Conservation (phyloP, 345 rosid species). For the Cardamine occulta region DNA sequence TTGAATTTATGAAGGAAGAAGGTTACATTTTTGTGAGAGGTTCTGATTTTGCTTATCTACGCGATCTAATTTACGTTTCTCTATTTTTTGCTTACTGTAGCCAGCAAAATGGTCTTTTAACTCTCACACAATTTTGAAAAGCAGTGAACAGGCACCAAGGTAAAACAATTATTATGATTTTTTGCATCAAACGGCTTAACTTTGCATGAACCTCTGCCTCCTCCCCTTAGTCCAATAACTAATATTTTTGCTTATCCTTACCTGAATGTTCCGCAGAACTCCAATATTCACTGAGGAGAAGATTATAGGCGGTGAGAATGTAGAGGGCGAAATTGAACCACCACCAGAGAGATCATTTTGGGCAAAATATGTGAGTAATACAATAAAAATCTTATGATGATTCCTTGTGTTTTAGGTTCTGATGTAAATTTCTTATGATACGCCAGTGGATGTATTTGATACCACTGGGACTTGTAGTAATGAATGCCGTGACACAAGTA, state of each 20-base stretch:
- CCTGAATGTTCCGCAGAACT: slow-evolving; percentile 51
- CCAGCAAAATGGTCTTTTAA: slow-evolving; percentile 90
- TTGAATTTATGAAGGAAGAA: slow-evolving; percentile 1
- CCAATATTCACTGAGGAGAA: slow-evolving; percentile 73
- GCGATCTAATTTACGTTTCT: background rate
- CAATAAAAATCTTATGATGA: slow-evolving; percentile 4
- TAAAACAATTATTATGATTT: slow-evolving; percentile 30
- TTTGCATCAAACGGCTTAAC: background rate
- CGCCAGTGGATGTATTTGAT: slow-evolving; percentile 95
- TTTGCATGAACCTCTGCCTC: slow-evolving; percentile 2
- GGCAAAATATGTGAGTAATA: slow-evolving; percentile 93
- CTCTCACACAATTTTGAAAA: slow-evolving; percentile 81
- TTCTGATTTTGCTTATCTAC: background rate
- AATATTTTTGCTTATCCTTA: background rate
- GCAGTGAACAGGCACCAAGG: slow-evolving; percentile 88
- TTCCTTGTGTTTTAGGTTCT: background rate
- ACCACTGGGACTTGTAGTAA: slow-evolving; percentile 87
- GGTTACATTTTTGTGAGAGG: background rate
- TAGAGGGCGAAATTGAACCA: slow-evolving; percentile 60
- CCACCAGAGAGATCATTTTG: slow-evolving; percentile 91
- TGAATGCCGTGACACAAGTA: slow-evolving; percentile 95
- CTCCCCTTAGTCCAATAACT: background rate
- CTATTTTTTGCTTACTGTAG: slow-evolving; percentile 50
- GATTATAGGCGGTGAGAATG: slow-evolving; percentile 57
- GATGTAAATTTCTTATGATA: slow-evolving; percentile 24